Conservation (phyloP, 495 filamentous ascomycete genomes). For the Chaetomium cochliodes region DNA sequence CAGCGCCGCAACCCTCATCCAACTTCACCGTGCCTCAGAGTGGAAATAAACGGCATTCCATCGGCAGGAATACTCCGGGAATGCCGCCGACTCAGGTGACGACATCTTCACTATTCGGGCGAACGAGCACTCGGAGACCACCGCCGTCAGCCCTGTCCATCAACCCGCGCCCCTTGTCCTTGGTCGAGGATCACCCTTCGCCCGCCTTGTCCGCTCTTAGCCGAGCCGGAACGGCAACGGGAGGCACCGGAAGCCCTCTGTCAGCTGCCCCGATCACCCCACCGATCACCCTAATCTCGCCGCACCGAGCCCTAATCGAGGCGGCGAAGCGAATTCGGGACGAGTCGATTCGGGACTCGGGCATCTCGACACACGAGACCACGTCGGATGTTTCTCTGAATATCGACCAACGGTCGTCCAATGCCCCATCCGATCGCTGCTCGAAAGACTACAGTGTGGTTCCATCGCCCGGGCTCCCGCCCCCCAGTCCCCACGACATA, state of each 20-base stretch:
- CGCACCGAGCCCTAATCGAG: background rate
- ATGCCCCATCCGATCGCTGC: background rate
- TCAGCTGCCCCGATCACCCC: constrained; percentile 31
- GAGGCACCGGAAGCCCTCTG: constrained; percentile 11
- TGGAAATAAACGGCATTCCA: constrained; percentile 44
- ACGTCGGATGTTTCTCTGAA: background rate
- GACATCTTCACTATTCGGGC: constrained; percentile 7
- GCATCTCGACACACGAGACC: background rate
- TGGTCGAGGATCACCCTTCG: constrained; percentile 51
- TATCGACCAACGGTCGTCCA: background rate
- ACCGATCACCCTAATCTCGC: constrained; percentile 32
- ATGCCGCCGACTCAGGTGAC: constrained; percentile 16
- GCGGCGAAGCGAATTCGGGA: background rate
- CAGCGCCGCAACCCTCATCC: constrained; percentile 31
- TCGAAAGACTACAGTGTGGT: background rate
- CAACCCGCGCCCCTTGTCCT: constrained; percentile 47
- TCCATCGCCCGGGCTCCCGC: background rate
- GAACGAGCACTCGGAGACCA: constrained; percentile 37
- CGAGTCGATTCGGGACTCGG: constrained; percentile 8
- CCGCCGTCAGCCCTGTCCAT: constrained; percentile 45
- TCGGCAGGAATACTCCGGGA: constrained; percentile 31
- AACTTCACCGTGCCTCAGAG: constrained; percentile 53
- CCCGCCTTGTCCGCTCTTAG: constrained; percentile 31
- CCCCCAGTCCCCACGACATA: constrained; percentile 14
- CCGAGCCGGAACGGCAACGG: constrained; percentile 5